Evolutionary conservation across 2,329 filamentous ascomycete genomes (phyloP).

Genomic region (Calonectria hongkongensis): DNA sequence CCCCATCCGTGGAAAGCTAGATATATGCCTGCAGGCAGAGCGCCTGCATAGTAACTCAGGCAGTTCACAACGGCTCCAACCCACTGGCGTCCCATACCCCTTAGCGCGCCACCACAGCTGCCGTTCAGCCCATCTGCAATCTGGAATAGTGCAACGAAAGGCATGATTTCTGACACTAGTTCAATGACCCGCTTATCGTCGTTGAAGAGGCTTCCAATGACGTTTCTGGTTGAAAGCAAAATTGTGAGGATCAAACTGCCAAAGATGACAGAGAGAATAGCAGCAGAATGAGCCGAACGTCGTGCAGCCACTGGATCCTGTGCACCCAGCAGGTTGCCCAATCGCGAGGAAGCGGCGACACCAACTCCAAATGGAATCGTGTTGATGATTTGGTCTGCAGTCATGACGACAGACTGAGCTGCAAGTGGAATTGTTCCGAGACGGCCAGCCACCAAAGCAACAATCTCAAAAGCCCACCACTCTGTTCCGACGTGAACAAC

Average conservation of each 20-base stretch:
- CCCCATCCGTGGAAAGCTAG: conserved; percentile 93
- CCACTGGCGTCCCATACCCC: conserved; percentile 92
- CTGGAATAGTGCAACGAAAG: conserved; percentile 91
- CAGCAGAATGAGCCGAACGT: conserved; percentile 84
- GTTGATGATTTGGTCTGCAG: conserved; percentile 87
- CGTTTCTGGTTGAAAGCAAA: conserved; percentile 81
- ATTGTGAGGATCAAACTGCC: conserved; percentile 80
- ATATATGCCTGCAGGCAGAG: conserved; percentile 87
- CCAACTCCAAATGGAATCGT: conserved; percentile 92
- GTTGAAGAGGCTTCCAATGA: conserved; percentile 88
- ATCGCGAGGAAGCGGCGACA: conserved; percentile 84
- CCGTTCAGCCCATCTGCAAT: conserved; percentile 93
- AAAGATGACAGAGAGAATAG: conserved; percentile 81
- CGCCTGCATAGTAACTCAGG: conserved; percentile 88
- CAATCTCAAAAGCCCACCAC: conserved; percentile 97
- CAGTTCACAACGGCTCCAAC: conserved; percentile 89
- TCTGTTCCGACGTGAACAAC: conserved; percentile 91
- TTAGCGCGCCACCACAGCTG: conserved; percentile 85
- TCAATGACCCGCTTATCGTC: conserved; percentile 82
- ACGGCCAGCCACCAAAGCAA: conserved; percentile 86
- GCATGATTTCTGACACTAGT: conserved; percentile 86
- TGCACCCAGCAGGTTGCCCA: conserved; percentile 88
- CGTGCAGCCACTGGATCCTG: conserved; percentile 79
- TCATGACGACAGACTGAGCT: conserved; percentile 93
- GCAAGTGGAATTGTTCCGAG: conserved; percentile 87